phyloP scores from a whole-genome alignment of 2,329 filamentous ascomycete genomes.

The Macrophomina pseudophaseolina region DNA sequence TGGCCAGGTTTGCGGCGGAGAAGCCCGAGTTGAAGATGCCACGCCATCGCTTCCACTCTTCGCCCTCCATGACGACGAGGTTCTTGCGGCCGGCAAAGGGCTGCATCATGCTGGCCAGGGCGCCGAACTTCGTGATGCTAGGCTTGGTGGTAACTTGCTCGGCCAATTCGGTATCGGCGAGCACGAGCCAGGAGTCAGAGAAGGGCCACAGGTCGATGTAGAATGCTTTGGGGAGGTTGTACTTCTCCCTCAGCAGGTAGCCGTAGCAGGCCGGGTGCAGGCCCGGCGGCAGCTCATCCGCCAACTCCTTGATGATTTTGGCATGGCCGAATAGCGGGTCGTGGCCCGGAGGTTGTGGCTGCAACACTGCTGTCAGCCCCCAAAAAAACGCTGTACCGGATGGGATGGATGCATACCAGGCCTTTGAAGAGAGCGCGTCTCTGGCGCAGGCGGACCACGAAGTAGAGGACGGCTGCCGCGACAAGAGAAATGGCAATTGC shows the following conservation, averaged over 20 bases:
- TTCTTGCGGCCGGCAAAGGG: slow-evolving; percentile 5
- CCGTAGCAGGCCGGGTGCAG: slow-evolving; percentile 9
- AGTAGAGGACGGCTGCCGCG: neutral
- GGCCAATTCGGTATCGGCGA: neutral
- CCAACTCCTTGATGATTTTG: slow-evolving; percentile 1
- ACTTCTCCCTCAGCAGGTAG: slow-evolving; percentile 3
- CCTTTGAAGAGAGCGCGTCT: neutral
- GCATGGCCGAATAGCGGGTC: slow-evolving; percentile 3
- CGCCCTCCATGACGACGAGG: slow-evolving; percentile 30
- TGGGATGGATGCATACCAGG: neutral
- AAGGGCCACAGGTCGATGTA: slow-evolving; percentile 26
- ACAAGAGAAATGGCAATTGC: neutral
- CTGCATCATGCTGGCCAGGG: neutral
- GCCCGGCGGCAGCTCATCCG: neutral
- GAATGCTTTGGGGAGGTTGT: slow-evolving; percentile 16
- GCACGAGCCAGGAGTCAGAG: neutral
- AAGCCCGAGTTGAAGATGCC: slow-evolving; percentile 35
- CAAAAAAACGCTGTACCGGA: too few relatives aligned
- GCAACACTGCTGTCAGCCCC: neutral
- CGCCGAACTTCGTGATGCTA: neutral
- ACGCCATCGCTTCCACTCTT: slow-evolving; percentile 34
- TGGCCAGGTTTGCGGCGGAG: slow-evolving; percentile 31
- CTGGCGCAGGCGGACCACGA: neutral
- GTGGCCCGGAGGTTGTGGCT: slow-evolving; percentile 17
- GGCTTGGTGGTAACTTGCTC: slow-evolving; percentile 15